A percentile compares a stretch with the other conserved stretches of the same genome.
These are phyloP conservation scores for Basidiobolus heterosporus DNA, from an alignment of 371 early-diverging fungal species.

Conservation along the genomic window DNA sequence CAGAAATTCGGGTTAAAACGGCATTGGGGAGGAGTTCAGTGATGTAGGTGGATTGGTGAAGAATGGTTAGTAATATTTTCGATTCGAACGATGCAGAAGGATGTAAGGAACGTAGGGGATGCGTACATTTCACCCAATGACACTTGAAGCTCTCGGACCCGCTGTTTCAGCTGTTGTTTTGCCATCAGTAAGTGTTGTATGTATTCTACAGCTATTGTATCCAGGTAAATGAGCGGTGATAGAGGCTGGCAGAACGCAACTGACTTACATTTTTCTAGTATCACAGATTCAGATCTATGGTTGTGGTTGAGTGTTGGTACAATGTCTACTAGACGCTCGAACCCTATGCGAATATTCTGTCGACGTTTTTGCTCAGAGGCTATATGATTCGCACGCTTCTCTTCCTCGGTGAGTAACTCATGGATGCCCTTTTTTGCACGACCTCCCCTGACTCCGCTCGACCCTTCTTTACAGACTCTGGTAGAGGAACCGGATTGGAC, in stretches of 20 bases:
- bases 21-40: no score
- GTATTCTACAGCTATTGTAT: not conserved
- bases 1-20: no score
- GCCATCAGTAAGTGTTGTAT: not conserved
- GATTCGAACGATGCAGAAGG: no score
- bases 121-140: not conserved
- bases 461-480: no score
- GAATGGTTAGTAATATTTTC: no score
- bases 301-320: slow-evolving; percentile 29
- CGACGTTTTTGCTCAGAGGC: slow-evolving; percentile 82
- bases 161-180: not conserved
- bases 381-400: slow-evolving; percentile 89
- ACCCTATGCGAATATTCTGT: slow-evolving; percentile 67
- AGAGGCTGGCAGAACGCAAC: no score
- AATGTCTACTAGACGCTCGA: slow-evolving; percentile 62
- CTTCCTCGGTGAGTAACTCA: slow-evolving; percentile 72
- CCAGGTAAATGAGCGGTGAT: no score
- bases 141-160: not conserved
- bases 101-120: no score
- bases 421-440: not conserved
- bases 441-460: not conserved
- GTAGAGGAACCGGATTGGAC: no score
- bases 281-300: not conserved
- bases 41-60: no score
- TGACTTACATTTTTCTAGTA: not conserved